Evolutionary conservation across 2,329 filamentous ascomycete species (phyloP).

Genomic region (Fusarium phyllophilum): DNA sequence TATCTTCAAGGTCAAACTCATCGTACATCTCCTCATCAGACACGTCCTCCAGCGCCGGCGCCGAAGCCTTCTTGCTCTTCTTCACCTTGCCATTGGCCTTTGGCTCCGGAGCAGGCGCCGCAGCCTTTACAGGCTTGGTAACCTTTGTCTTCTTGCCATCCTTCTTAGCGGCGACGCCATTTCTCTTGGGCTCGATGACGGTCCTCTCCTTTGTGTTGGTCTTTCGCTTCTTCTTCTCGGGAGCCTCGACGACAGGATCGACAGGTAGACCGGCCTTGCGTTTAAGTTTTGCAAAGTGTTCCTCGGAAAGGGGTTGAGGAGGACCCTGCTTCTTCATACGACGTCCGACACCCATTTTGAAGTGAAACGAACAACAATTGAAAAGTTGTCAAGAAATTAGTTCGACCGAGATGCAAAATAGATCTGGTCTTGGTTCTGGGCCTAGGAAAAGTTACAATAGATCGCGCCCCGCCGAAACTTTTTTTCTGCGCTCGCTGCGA

Average conservation of each 20-base stretch:
- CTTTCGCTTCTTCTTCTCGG: conserved; percentile 69
- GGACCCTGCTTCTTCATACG: conserved; percentile 96
- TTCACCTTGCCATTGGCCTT: conserved; percentile 44
- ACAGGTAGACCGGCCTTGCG: conserved; percentile 81
- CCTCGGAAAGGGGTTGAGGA: conserved; percentile 84
- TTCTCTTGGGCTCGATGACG: conserved; percentile 46
- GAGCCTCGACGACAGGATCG: conserved; percentile 64
- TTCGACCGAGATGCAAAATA: conserved; percentile 28
- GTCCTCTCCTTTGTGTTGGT: conserved; percentile 46
- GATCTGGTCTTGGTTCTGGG: conserved; percentile 31
- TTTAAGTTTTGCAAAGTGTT: conserved; percentile 81
- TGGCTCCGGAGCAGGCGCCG: conserved; percentile 41
- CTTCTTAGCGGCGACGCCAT: conserved; percentile 44
- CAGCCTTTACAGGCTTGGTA: conserved; percentile 49
- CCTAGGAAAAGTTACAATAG: conserved; percentile 39
- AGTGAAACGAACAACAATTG: conserved; percentile 5
- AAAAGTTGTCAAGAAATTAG: conserved; percentile 15
- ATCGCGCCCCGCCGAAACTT: conserved; percentile 53
- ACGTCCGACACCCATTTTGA: conserved; percentile 84
- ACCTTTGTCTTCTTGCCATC: conserved; percentile 46
- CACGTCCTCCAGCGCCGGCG: conserved; percentile 58
- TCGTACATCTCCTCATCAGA: conserved; percentile 53
- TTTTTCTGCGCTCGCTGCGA: conserved; percentile 45
- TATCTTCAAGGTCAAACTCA: conserved; percentile 58
- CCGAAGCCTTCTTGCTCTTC: conserved; percentile 48